Base-by-base conservation (phyloP, 2,329 filamentous ascomycete species). In the Paraconiothyrium sp. region DNA sequence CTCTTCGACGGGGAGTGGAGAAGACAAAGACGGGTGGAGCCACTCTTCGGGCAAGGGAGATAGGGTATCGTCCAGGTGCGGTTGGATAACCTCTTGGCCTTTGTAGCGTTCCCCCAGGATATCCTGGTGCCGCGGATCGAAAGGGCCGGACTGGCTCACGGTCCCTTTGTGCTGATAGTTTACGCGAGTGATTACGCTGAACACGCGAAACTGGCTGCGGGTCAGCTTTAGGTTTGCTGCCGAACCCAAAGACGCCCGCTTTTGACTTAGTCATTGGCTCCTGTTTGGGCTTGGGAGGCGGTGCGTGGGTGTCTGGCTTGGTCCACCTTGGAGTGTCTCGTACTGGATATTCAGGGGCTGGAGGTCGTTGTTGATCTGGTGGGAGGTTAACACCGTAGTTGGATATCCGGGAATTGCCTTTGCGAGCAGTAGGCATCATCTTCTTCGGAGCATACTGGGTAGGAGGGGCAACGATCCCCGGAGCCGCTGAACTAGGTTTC, bases 81-180 rank as follows among this genome's bases (percentile, higher is more conserved):
- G 54, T 64, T 44, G 35, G 41, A 59, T 67, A 60, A 46, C 56
- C 60, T 64, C 63, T 72, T 67, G 69, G 62, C 60, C 67, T 72
- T 72, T 72, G 68, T 69, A 66, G 67, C 68, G 72, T 68, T 67
- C 66, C 70, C 67, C 69, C 64, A 70, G 70, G 61, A 63, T 59
- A 54, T 67, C 65, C 63, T 66, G 60, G 61, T 66, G 59, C 69
- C 67, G 69, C 69, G 37, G 39, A 16, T 64, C 59, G 69, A 71
- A 69, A 71, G 66, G 67, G 64, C 54, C 61, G 44, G 35, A 60
- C 30, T 22, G 30, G 14, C 7, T 60, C 57, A 24, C 44, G 52
- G 30, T 65, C 59, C 27, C 54, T 54, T 39, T 49, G 43, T 46
- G 20, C 43, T 46, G n/a, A 20, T 20, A 57, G 56, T 58, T 64